Conservation (phyloP, 2,329 filamentous ascomycete species). For the Claviceps lovelessii region DNA sequence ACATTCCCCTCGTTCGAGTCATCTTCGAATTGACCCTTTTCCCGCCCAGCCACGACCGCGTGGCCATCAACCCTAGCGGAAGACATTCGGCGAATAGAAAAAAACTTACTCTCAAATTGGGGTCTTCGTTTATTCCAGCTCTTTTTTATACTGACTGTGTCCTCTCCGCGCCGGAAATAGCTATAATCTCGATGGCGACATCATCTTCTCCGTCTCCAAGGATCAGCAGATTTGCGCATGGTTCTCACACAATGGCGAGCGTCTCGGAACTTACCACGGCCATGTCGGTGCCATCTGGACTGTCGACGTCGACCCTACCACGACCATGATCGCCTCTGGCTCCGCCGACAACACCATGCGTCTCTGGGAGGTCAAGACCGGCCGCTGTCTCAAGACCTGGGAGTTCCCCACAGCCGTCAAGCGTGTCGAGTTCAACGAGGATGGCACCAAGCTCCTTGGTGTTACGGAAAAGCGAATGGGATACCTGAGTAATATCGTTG, state of each 20-base stretch:
- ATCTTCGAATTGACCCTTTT: not conserved
- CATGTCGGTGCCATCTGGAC: constrained; percentile 98
- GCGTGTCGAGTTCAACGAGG: constrained; percentile 92
- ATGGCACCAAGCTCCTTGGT: constrained; percentile 77
- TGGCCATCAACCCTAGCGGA: not conserved
- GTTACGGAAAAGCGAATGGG: constrained; percentile 99
- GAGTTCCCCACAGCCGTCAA: constrained; percentile 96
- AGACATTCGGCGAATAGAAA: not conserved
- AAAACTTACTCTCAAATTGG: not conserved
- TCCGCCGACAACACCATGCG: constrained; percentile 97
- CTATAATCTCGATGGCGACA: constrained; percentile 88
- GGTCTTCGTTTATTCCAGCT: not conserved
- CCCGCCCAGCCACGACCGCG: not conserved
- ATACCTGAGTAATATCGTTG: constrained; percentile 83
- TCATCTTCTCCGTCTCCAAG: constrained; percentile 91
- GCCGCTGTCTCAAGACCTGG: constrained; percentile 91
- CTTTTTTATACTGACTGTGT: not conserved
- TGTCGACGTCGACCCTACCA: constrained; percentile 87
- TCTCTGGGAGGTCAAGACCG: constrained; percentile 89
- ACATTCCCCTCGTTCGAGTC: not conserved
- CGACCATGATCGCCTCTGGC: constrained; percentile 81
- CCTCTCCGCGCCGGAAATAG: constrained; percentile 23
- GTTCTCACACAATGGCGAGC: constrained; percentile 96
- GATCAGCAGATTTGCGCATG: constrained; percentile 95
- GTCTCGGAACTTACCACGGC: constrained; percentile 89